These are phyloP conservation scores for Shiraia sp. DNA, from an alignment of 2,329 filamentous ascomycete species.

Conservation along the genomic window DNA sequence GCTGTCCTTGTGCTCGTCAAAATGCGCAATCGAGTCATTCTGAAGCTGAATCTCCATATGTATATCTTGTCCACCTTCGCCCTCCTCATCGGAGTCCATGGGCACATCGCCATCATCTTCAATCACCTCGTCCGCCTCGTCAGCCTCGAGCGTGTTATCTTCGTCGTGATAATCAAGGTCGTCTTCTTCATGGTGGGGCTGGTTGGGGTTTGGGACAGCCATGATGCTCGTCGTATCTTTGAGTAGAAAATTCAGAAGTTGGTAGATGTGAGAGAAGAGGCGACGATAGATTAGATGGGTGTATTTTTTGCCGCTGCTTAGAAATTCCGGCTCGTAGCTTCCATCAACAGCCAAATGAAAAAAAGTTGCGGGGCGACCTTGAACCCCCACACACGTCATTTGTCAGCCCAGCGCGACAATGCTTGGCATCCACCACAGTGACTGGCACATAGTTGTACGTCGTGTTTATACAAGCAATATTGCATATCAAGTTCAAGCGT, in stretches of 20 bases:
- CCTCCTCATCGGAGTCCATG: conserved; percentile 77
- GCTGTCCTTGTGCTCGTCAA: conserved; percentile 86
- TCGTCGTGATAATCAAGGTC: conserved; percentile 60
- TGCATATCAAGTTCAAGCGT: too few species aligned
- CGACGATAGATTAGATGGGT: not conserved
- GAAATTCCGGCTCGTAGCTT: conserved; percentile 34
- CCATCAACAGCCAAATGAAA: conserved; percentile 24
- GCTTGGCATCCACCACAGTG: too few species aligned
- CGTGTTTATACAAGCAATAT: too few species aligned
- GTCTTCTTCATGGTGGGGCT: conserved; percentile 34
- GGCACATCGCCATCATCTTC: conserved; percentile 68
- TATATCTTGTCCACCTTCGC: conserved; percentile 58
- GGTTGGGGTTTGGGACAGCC: conserved; percentile 29
- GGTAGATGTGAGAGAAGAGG: not conserved
- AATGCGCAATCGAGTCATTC: conserved; percentile 93
- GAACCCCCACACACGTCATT: conserved; percentile 37
- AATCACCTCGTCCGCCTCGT: conserved; percentile 79
- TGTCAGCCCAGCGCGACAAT: conserved; percentile 12
- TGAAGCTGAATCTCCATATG: conserved; percentile 74
- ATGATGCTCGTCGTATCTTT: conserved; percentile 10
- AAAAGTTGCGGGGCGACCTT: conserved; percentile 30
- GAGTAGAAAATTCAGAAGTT: not conserved
- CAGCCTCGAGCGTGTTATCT: conserved; percentile 73
- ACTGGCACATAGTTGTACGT: too few species aligned
- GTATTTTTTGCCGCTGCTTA: conserved; percentile 29